Conservation (phyloP, 306 rosid species). For the Rubus parviflorus region DNA sequence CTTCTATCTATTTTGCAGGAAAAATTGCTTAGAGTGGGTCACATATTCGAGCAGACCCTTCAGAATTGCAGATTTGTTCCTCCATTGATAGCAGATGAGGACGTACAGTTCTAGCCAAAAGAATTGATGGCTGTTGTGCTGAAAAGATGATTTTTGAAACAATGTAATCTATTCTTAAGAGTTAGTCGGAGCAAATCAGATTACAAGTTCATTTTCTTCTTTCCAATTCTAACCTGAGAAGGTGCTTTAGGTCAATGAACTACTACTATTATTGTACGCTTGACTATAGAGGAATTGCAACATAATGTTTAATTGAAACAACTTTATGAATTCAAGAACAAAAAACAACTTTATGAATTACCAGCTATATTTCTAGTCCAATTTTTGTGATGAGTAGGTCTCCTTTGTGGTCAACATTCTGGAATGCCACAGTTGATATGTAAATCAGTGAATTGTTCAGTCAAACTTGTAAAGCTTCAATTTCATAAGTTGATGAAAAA, state of each 20-base stretch:
- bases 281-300: neutral
- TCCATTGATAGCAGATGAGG: conserved; percentile 57
- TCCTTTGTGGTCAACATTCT: neutral
- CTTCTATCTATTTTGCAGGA: conserved; percentile 45
- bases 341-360: neutral
- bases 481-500: neutral
- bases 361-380: neutral
- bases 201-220: neutral
- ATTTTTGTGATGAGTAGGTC: neutral
- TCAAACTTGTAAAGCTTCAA: neutral
- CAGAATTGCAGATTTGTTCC: conserved; percentile 72
- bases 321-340: no score
- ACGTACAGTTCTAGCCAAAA: conserved; percentile 22
- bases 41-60: conserved; percentile 92
- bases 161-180: neutral
- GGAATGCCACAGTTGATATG: neutral
- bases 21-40: conserved; percentile 80
- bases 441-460: neutral
- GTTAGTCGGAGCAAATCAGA: neutral
- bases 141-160: neutral
- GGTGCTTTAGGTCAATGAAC: neutral
- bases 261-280: neutral
- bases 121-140: neutral
- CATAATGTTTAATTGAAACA: neutral
- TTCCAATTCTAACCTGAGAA: neutral